These are phyloP conservation scores for Isoetes taiwanensis DNA, from an alignment of 75 land plant species.

Conservation along the genomic window DNA sequence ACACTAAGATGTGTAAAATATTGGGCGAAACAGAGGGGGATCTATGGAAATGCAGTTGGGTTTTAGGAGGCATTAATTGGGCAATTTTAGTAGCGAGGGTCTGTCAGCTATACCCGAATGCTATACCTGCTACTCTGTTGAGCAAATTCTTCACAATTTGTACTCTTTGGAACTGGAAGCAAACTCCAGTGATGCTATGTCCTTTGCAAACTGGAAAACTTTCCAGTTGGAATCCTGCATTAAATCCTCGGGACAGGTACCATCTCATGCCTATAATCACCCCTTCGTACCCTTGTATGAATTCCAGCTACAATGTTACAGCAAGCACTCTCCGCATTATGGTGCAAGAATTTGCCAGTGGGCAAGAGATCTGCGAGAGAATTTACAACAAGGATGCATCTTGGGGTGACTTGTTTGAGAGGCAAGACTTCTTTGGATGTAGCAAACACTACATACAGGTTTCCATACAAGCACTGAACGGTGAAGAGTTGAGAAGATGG, in stretches of 20 bases:
- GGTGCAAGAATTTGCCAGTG: slow-evolving; percentile 24
- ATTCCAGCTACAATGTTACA: slow-evolving; percentile 37
- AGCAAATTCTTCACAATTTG: slow-evolving; percentile 27
- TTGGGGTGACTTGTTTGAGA: slow-evolving; percentile 28
- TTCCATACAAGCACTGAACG: slow-evolving; percentile 14
- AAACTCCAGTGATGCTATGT: slow-evolving; percentile 28
- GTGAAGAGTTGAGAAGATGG: slow-evolving; percentile 29
- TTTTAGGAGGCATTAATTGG: slow-evolving; percentile 39
- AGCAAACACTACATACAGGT: slow-evolving; percentile 20
- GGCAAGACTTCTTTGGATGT: slow-evolving; percentile 16
- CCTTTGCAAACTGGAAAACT: slow-evolving; percentile 4
- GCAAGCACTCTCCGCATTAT: slow-evolving; percentile 28
- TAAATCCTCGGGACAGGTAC: slow-evolving; percentile 6
- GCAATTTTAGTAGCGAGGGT: slow-evolving; percentile 36
- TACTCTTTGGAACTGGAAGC: slow-evolving; percentile 42
- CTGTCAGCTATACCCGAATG: slow-evolving; percentile 30
- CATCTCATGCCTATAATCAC: slow-evolving; percentile 35
- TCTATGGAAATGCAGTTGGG: slow-evolving; percentile 42
- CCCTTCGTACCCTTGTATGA: slow-evolving; percentile 28
- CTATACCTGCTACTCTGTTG: slow-evolving; percentile 15
- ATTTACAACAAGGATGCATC: slow-evolving; percentile 7
- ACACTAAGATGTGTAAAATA: slow-evolving; percentile 31
- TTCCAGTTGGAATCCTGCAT: too few species aligned
- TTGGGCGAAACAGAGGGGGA: slow-evolving; percentile 40
- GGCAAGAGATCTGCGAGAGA: not conserved